These are phyloP conservation scores for Hericium erinaceus DNA, from an alignment of 768 basidiomycete genomes.

Conservation along the genomic window DNA sequence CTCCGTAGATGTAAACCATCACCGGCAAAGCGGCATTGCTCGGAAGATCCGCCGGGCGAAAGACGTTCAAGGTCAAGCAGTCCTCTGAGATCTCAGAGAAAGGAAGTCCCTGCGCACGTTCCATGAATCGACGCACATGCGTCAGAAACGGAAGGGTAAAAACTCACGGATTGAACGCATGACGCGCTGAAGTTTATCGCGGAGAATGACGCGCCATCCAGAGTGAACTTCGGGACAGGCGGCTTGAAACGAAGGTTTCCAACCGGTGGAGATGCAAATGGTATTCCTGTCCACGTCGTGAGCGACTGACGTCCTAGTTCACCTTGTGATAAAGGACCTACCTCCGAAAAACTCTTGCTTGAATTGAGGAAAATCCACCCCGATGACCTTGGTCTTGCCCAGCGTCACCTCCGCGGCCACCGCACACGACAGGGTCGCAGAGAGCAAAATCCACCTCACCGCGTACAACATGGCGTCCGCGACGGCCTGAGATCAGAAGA, in stretches of 20 bases:
- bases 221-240: conserved; percentile 15
- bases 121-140: neutral
- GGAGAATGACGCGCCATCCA: conserved; percentile 19
- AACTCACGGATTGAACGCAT: conserved; percentile 19
- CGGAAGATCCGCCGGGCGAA: conserved; percentile 26
- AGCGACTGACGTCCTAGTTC: neutral
- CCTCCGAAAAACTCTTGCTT: conserved; percentile 25
- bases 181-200: conserved; percentile 21
- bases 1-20: conserved; percentile 37
- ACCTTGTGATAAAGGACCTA: neutral
- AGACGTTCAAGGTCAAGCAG: conserved; percentile 40
- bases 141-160: neutral
- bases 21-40: conserved; percentile 27
- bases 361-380: conserved; percentile 8
- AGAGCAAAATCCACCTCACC: neutral
- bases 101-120: neutral
- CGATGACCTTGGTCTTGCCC: conserved; percentile 17
- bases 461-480: too few species aligned
- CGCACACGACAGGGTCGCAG: neutral
- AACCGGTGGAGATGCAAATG: conserved; percentile 26
- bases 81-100: conserved; percentile 28
- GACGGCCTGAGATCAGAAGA: too few species aligned
- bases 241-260: conserved; percentile 20
- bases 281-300: conserved; percentile 18
- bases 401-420: conserved; percentile 9